These are phyloP conservation scores for Entrophospora sp. DNA, from an alignment of 192 early-diverging fungal genomes.

Conservation along the genomic window DNA sequence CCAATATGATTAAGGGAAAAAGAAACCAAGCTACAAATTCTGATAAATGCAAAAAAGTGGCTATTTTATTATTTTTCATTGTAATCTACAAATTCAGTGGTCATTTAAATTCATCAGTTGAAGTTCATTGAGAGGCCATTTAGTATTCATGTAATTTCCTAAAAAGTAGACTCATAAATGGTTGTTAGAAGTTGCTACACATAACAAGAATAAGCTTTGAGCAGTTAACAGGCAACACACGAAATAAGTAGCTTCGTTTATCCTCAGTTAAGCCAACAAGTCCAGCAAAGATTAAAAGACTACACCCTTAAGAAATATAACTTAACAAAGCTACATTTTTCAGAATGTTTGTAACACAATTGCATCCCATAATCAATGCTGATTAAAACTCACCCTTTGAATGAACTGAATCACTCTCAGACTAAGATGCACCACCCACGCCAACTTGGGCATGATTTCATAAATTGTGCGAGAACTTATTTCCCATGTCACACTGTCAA, in stretches of 20 bases:
- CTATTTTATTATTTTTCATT: no score
- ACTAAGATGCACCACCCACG: not conserved
- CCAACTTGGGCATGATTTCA: not conserved
- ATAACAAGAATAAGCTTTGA: not conserved
- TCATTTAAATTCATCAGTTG: no score
- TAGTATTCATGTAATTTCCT: no score
- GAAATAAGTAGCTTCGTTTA: slow-evolving; percentile 21
- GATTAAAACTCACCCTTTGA: slow-evolving; percentile 8
- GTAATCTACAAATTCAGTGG: no score
- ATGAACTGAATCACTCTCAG: not conserved
- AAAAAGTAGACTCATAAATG: no score
- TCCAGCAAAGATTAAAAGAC: slow-evolving; percentile 7
- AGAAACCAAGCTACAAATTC: no score
- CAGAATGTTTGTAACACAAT: slow-evolving; percentile 5
- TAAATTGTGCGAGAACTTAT: not conserved
- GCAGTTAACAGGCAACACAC: not conserved
- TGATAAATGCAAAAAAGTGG: no score
- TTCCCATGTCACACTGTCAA: not conserved
- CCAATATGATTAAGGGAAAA: no score
- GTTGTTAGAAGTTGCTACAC: slow-evolving; percentile 6
- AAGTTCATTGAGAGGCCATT: no score
- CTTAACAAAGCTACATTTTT: not conserved
- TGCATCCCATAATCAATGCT: not conserved
- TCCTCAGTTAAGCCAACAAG: slow-evolving; percentile 19
- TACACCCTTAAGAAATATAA: slow-evolving; percentile 6